A percentile compares a stretch with the other conserved stretches of the same genome.
Conservation (phyloP, 768 basidiomycete genomes). For the Lactifluus hygrophoroides region DNA sequence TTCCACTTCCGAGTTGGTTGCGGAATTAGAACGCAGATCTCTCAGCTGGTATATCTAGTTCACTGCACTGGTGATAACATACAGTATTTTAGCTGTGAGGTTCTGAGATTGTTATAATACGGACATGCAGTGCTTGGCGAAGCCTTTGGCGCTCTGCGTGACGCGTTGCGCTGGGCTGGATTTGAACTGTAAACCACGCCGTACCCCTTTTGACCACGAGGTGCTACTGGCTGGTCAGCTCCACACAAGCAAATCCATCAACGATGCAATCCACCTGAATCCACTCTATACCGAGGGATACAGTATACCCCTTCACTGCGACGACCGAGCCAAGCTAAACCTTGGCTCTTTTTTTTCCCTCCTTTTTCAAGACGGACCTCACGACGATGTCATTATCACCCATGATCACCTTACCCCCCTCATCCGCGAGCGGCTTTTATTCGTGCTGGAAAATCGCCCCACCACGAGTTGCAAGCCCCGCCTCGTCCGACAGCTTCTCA, state of each 20-base stretch:
- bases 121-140: too few species aligned
- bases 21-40: too few species aligned
- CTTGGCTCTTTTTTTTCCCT: not conserved
- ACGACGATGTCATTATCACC: not conserved
- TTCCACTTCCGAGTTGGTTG: too few species aligned
- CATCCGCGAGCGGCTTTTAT: constrained; percentile 3
- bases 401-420: constrained; percentile 3
- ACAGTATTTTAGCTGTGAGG: too few species aligned
- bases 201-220: not conserved
- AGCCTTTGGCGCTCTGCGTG: too few species aligned
- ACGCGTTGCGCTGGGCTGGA: not conserved
- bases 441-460: not conserved
- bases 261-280: not conserved
- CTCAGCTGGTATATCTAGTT: too few species aligned
- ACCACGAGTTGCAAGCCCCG: constrained; percentile 1
- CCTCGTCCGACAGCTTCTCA: not conserved
- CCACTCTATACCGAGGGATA: not conserved
- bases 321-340: too few species aligned
- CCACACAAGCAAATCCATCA: not conserved
- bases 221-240: not conserved
- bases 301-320: not conserved
- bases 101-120: too few species aligned
- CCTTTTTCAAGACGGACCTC: not conserved
- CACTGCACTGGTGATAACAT: too few species aligned
- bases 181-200: not conserved